These are phyloP conservation scores for Diaporthe sp. DNA, from an alignment of 2,329 filamentous ascomycete genomes.

Conservation along the genomic window DNA sequence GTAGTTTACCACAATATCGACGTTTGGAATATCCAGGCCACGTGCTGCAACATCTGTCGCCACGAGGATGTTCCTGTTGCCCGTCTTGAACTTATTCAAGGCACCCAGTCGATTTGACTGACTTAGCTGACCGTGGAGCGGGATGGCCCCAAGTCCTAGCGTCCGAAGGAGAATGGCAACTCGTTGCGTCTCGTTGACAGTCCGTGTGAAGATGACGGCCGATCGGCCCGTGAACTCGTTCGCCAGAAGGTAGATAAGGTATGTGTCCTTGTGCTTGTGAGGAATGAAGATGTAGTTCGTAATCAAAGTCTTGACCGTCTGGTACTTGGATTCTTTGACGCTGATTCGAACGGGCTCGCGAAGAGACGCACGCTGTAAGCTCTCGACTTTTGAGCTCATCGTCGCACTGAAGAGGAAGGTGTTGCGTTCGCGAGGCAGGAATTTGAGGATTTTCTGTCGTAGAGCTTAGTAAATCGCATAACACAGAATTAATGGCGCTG, in stretches of 20 bases:
- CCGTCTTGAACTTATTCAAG: constrained; percentile 88
- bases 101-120: constrained; percentile 90
- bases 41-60: constrained; percentile 95
- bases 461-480: not conserved
- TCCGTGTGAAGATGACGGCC: constrained; percentile 91
- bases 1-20: constrained; percentile 71
- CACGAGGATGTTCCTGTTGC: constrained; percentile 86
- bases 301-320: constrained; percentile 89
- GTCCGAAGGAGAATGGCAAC: constrained; percentile 85
- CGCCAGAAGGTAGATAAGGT: constrained; percentile 82
- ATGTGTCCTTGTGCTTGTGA: constrained; percentile 88
- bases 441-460: constrained; percentile 85
- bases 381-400: constrained; percentile 94
- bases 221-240: constrained; percentile 91
- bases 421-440: constrained; percentile 80
- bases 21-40: constrained; percentile 92
- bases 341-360: constrained; percentile 87
- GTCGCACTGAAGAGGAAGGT: constrained; percentile 96
- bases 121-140: constrained; percentile 91
- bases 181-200: constrained; percentile 90
- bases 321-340: constrained; percentile 86
- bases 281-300: constrained; percentile 91
- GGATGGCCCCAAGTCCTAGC: constrained; percentile 91
- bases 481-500: constrained; percentile 45
- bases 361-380: constrained; percentile 88